Base-by-base conservation (phyloP, 202 grass and related monocot genomes). In the Schoenoplectus triqueter region DNA sequence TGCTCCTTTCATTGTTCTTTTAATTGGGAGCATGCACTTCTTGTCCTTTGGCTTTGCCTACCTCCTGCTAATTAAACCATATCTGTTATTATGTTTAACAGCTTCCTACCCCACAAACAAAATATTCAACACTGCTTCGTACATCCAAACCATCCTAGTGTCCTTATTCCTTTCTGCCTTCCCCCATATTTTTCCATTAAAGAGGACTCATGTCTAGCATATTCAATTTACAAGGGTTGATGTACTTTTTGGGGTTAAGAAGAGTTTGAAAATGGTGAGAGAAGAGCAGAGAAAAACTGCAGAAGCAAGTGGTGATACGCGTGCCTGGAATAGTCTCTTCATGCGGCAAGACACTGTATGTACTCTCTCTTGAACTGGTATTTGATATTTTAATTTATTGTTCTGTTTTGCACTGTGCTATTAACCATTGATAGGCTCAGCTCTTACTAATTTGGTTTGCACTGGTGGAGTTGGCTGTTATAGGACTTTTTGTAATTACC, bases 301-400 rank as follows among this genome's bases (percentile, higher is more conserved):
- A 82, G 95, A 98, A 88, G 82, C 90, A 74, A 85, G 91, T 83
- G 95, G 93, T 81, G 95, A 98, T 88, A 98, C 90, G 8, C 85
- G 91, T 62, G 89, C 93, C 62, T 98, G 95, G 95, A 98, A 95
- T 82, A 95, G 87, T 88, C 90, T 95, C 73, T 95, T 93, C 85
- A 98, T 98, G 90, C 93, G 88, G 63, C 91, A 80, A 88, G 90
- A 95, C 80, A 98, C 93, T 80, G 93, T 98, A 94, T 88, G 89
- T 11, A 84, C 78, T 70, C 83, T 64, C 80, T 88, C 64, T 14
- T 85, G 11, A 8, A 57, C 22, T 85, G 82, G 46, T 78, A 20
- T 81, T 82, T 82, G 22, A 75, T 77, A 84, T 85, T 70, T 66
- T 50, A 56, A 7, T 67, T 51, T 1, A 6, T 81, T 81, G 2